Evolutionary conservation across 352 stramenopile genomes (phyloP).

Genomic region (Pythium scleroteichum): DNA sequence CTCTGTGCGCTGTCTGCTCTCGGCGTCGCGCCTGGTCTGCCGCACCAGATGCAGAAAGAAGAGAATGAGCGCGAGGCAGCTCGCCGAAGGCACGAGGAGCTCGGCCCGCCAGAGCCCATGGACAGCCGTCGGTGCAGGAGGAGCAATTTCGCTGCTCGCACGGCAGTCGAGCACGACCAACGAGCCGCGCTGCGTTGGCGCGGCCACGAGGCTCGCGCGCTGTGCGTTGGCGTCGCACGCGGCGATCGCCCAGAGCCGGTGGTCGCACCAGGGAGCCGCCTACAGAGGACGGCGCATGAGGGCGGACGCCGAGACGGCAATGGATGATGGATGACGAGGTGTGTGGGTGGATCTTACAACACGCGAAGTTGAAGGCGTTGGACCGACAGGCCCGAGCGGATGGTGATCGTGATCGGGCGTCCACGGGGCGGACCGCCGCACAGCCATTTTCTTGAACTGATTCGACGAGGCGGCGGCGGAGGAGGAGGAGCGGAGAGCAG

Average conservation of each 20-base stretch:
- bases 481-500: conserved; percentile 14
- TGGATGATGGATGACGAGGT: background rate
- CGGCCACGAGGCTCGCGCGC: conserved; percentile 2
- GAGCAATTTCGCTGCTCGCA: conserved; percentile 2
- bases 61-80: conserved; percentile 9
- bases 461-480: too few species aligned
- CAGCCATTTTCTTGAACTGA: background rate
- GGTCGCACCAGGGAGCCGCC: conserved; percentile 5
- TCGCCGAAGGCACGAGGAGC: background rate
- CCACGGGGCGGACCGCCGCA: too few species aligned
- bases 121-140: background rate
- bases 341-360: too few species aligned
- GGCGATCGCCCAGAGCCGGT: conserved; percentile 7
- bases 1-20: background rate
- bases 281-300: too few species aligned
- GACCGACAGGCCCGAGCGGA: too few species aligned
- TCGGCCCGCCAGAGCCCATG: background rate
- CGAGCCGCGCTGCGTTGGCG: background rate
- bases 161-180: background rate
- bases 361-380: too few species aligned
- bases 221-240: conserved; percentile 4
- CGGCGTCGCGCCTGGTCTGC: background rate
- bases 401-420: too few species aligned
- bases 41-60: background rate
- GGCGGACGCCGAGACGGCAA: too few species aligned